Percentiles rank a stretch among this genome's conserved stretches.
Conservation (phyloP, 768 basidiomycete genomes). For the Naganishia vishniacii region DNA sequence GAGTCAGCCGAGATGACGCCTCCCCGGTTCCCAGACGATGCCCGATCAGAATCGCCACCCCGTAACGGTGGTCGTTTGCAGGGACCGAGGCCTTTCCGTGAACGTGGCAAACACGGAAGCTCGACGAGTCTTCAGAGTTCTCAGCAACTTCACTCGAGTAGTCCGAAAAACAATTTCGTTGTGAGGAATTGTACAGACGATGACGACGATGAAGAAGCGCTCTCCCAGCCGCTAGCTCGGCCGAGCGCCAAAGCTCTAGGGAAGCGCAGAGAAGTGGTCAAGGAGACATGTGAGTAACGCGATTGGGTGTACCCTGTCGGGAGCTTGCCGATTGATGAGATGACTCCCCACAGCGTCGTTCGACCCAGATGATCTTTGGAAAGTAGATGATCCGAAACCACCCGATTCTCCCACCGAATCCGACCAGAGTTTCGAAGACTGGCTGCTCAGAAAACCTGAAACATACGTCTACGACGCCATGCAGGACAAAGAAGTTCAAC, state of each 20-base stretch:
- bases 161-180: slow-evolving; percentile 6
- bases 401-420: slow-evolving; percentile 33
- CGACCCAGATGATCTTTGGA: slow-evolving; percentile 59
- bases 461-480: slow-evolving; percentile 82
- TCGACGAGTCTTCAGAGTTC: slow-evolving; percentile 21
- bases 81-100: slow-evolving; percentile 26
- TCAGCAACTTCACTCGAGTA: slow-evolving; percentile 14
- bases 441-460: slow-evolving; percentile 50
- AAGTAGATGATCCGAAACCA: slow-evolving; percentile 47
- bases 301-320: no score
- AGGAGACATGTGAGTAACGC: slow-evolving; percentile 52
- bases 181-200: slow-evolving; percentile 16
- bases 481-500: slow-evolving; percentile 12
- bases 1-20: slow-evolving; percentile 1
- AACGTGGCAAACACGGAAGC: slow-evolving; percentile 21
- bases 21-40: slow-evolving; percentile 22
- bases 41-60: slow-evolving; percentile 21
- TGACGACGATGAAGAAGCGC: slow-evolving; percentile 35
- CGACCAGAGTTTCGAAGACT: slow-evolving; percentile 37
- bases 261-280: slow-evolving; percentile 61
- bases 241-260: slow-evolving; percentile 86
- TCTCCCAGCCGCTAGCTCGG: slow-evolving; percentile 40
- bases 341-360: slow-evolving; percentile 50
- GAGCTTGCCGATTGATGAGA: no score
- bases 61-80: slow-evolving; percentile 20